phyloP scores from a whole-genome alignment of 306 rosid genomes.

The Mimosa bimucronata region DNA sequence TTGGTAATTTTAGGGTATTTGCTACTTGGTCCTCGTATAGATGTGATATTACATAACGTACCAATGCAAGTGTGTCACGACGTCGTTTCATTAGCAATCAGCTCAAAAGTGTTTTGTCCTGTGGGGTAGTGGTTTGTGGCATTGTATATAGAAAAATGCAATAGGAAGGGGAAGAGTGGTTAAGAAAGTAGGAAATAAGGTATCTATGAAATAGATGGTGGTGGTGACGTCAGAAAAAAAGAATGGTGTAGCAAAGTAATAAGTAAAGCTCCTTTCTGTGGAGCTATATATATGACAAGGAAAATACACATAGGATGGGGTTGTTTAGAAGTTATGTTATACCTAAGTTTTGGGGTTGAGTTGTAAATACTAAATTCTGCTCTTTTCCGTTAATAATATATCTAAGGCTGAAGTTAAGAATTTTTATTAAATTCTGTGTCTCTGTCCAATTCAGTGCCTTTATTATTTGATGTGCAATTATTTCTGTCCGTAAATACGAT shows the following conservation, averaged over 20 bases:
- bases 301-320: conserved; percentile 25
- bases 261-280: conserved; percentile 34
- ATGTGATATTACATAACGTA: conserved; percentile 17
- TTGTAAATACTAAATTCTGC: conserved; percentile 53
- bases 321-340: conserved; percentile 46
- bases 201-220: conserved; percentile 35
- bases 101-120: conserved; percentile 7
- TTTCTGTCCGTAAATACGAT: neutral
- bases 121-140: conserved; percentile 33
- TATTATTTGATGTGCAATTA: neutral
- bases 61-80: conserved; percentile 22
- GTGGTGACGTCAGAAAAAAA: conserved; percentile 14
- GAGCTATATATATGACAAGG: conserved; percentile 16
- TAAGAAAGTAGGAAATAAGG: conserved; percentile 43
- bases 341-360: conserved; percentile 60
- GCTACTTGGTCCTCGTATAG: conserved; percentile 37
- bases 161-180: conserved; percentile 27
- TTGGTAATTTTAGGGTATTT: conserved; percentile 35
- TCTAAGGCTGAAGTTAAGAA: conserved; percentile 41
- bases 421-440: neutral
- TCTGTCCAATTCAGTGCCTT: neutral
- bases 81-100: conserved; percentile 19
- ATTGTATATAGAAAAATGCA: conserved; percentile 66
- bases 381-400: conserved; percentile 47
- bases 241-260: conserved; percentile 33